phyloP scores from a whole-genome alignment of 192 early-diverging fungal species.

The Umbelopsis ramanniana region DNA sequence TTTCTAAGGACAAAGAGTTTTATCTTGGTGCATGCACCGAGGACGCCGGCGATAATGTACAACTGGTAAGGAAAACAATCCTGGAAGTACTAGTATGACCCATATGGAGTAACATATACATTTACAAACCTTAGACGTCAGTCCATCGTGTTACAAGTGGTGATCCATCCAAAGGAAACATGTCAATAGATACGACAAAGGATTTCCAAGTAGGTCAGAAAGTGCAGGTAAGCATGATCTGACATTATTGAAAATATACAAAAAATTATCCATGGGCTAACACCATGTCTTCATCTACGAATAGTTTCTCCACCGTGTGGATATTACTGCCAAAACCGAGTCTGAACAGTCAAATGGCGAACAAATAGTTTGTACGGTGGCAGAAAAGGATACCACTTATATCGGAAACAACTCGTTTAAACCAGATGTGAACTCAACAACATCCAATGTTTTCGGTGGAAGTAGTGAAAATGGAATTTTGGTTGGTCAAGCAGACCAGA shows the following conservation, averaged over 20 bases:
- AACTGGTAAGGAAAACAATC: background rate
- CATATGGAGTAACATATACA: no score
- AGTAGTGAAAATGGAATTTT: conserved; percentile 59
- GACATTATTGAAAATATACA: background rate
- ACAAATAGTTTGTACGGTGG: conserved; percentile 19
- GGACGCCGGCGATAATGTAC: background rate
- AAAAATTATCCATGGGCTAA: background rate
- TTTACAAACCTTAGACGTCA: background rate
- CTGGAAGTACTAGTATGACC: background rate
- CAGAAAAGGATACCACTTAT: conserved; percentile 30
- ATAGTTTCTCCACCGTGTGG: background rate
- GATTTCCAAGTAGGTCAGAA: conserved; percentile 54
- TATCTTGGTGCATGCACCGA: conserved; percentile 50
- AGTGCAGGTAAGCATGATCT: conserved; percentile 46
- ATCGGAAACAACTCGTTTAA: conserved; percentile 13
- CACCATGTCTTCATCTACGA: conserved; percentile 11
- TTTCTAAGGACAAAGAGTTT: conserved; percentile 59
- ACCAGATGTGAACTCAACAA: background rate
- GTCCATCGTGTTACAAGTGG: conserved; percentile 55
- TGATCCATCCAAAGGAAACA: conserved; percentile 58
- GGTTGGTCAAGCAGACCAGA: conserved; percentile 39
- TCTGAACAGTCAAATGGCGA: background rate
- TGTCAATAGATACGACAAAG: conserved; percentile 57
- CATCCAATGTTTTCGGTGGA: conserved; percentile 46
- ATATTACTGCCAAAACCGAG: background rate